phyloP scores from a whole-genome alignment of 768 basidiomycete genomes.

The Cyclocybe aegerita region DNA sequence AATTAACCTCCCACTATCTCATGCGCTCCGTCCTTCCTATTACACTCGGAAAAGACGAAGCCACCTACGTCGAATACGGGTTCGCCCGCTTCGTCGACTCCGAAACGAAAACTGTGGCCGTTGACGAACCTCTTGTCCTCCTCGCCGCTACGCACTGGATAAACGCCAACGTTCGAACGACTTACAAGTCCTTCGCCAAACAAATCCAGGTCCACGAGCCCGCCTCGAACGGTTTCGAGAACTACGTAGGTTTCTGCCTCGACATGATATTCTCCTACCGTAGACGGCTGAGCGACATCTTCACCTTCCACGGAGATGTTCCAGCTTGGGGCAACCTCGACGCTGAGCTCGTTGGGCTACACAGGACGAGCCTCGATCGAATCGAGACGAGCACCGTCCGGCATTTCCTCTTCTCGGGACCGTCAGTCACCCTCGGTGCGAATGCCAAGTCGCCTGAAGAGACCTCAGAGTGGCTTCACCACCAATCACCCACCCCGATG shows the following conservation, averaged over 20 bases:
- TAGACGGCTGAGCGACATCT: conserved; percentile 32
- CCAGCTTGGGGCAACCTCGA: conserved; percentile 36
- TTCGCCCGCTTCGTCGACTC: conserved; percentile 44
- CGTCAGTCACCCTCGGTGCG: conserved; percentile 36
- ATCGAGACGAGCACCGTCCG: conserved; percentile 28
- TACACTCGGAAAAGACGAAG: conserved; percentile 39
- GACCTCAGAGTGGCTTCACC: conserved; percentile 34
- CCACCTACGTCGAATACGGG: conserved; percentile 41
- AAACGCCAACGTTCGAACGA: conserved; percentile 30
- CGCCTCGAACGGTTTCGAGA: conserved; percentile 43
- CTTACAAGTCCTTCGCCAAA: conserved; percentile 37
- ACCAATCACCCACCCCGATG: conserved; percentile 28
- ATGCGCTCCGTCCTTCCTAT: conserved; percentile 38
- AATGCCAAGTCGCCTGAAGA: conserved; percentile 34
- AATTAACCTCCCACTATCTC: conserved; percentile 37
- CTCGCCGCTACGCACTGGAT: conserved; percentile 43
- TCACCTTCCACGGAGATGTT: conserved; percentile 29
- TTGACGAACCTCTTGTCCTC: conserved; percentile 46
- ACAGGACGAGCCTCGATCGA: conserved; percentile 19
- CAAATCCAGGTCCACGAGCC: conserved; percentile 30
- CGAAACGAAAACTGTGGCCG: conserved; percentile 33
- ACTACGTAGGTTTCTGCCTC: conserved; percentile 42
- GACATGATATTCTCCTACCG: conserved; percentile 34
- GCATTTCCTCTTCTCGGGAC: conserved; percentile 27
- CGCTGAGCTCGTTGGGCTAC: conserved; percentile 36